Evolutionary conservation across 148 eudicot genomes (phyloP), one percentile per base, ranked within the genome.

Genomic region (Rhododendron henanense): DNA sequence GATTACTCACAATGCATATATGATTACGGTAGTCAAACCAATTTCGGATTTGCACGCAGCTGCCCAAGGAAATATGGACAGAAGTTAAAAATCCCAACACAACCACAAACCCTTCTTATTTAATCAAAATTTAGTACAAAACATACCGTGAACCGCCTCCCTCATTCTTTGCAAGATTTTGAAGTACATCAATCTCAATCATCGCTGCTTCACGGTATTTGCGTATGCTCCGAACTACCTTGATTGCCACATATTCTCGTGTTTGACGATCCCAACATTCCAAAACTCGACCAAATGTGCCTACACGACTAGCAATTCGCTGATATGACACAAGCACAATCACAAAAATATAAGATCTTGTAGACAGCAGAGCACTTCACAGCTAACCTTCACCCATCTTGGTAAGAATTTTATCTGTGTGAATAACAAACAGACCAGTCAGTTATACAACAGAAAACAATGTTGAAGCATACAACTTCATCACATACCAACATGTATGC

Each of bases 351-450:
- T 86, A 90, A 92, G 90, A 88, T 89, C 93, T 92, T 91, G 91
- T 84, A 90, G 84, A 89, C 87, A 91, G 86, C 91, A 85, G 90
- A 79, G 89, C 90, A 89, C 85, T 88, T 89, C 90, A 90, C 94
- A 80, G 93, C 96, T 91, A 92, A 96, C 98, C 98, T 96, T 96
- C 98, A 88, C 98, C 98, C 95, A 96, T 96, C 91, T 93, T 93
- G 90, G 93, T 87, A 81, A 91, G 94, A 85, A 96, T 93, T 87
- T 94, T 92, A 92, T 94, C 98, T 94, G 96, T 63, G 69, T 16
- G 53, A 69, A 18, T 87, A 63, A 79, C 81, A 86, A 18, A 69
- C 53, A 41, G 61, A 84, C 86, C 77, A 88, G 33, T 47, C 15
- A 53, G 61, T 18, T 50, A 28, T 50, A 28, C 8, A 85, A 53